Base-by-base conservation (phyloP, 768 basidiomycete genomes). In the Suillus bovinus region DNA sequence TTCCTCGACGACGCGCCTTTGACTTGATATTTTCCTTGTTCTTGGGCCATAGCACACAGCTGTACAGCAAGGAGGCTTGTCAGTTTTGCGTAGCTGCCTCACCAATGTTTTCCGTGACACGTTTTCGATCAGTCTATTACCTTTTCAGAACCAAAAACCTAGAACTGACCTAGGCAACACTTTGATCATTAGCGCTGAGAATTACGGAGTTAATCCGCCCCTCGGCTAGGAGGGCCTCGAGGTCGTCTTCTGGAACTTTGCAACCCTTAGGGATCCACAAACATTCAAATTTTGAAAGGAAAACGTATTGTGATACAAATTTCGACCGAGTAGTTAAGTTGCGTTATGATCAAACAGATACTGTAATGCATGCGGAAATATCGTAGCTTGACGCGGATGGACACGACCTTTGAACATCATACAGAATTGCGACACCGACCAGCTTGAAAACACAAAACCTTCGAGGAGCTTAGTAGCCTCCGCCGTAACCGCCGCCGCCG, bases 401-500 rank as follows among this genome's bases (percentile, higher is more conserved):
- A 56, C 36, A 56, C 55, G 55, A 56, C 38, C 55, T 56, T 27
- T 38, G 27, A 27, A 56, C 55, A 56, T 29, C 55, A 56, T 56
- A 56, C 55, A 56, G 55, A 39, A 56, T 39, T 56, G 55, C 24
- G 38, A 39, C 17, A 56, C 55, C 55, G 24, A 56, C 55, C 38
- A 52, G 13, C 31, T 31, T 52, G 20, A 7, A n/a, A 52, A 39
- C 38, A 49, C 55, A 36, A 20, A 56, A 38, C 31, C 10, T 24
- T 17, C 13, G 24, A 10, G 39, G 55, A 10, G 17, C 16, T 56
- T 17, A 56, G 36, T 39, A 56, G 8, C 55, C 38, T 29, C 59
- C 54, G 1, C 63, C 63, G 58, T 53, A 39, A 4, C 59, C 56
- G 11, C 62, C 58, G 3, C 66, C 66, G 3, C n/a, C n/a, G n/a